A percentile compares a stretch with the other conserved stretches of the same genome.
Evolutionary conservation across 148 eudicot genomes (phyloP).

Genomic region (Rhododendron williamsianum): DNA sequence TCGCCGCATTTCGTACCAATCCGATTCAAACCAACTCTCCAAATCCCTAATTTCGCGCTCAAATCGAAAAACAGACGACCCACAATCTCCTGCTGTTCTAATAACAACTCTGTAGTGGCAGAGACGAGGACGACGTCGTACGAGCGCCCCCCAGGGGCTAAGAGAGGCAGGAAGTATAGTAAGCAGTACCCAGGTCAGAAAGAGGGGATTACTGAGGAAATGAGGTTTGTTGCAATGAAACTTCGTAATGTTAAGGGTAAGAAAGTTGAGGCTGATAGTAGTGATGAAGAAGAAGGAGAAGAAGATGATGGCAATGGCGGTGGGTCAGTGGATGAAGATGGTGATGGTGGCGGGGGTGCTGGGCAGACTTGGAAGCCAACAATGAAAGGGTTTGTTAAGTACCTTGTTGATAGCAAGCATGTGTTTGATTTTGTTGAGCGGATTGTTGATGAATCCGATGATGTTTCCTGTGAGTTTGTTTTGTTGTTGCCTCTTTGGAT

Average conservation of each 20-base stretch:
- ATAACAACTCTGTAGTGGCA: not conserved
- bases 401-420: constrained; percentile 69
- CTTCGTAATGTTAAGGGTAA: constrained; percentile 43
- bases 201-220: constrained; percentile 75
- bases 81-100: constrained; percentile 10
- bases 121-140: not conserved
- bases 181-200: constrained; percentile 78
- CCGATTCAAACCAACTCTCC: not conserved
- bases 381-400: constrained; percentile 66
- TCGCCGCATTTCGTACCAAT: not conserved
- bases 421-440: constrained; percentile 71
- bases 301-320: constrained; percentile 11
- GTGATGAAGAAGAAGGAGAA: constrained; percentile 10
- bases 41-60: not conserved
- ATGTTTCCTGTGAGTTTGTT: constrained; percentile 72
- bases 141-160: constrained; percentile 38
- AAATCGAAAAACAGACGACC: not conserved
- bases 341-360: constrained; percentile 5
- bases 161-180: constrained; percentile 56
- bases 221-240: constrained; percentile 94
- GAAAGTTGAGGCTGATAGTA: constrained; percentile 2
- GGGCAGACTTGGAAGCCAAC: constrained; percentile 57
- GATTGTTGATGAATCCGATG: constrained; percentile 68
- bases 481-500: not conserved
- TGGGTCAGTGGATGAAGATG: constrained; percentile 3